These are phyloP conservation scores for Pseudogymnoascus sp. DNA, from an alignment of 2,329 filamentous ascomycete genomes.

Conservation along the genomic window DNA sequence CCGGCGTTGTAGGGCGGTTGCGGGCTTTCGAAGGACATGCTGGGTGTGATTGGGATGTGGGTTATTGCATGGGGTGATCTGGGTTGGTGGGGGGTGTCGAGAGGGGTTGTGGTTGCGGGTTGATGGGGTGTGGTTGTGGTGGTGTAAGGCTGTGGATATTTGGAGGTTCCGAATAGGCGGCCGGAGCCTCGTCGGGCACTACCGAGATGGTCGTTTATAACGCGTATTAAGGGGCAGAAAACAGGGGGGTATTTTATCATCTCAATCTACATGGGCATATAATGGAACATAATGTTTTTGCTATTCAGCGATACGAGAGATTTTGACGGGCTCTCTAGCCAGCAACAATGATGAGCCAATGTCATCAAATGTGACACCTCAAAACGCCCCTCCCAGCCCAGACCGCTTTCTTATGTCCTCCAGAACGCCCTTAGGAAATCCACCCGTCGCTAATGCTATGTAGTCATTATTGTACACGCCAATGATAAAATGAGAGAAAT, in stretches of 20 bases:
- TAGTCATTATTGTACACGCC: constrained; percentile 4
- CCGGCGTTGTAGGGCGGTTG: constrained; percentile 61
- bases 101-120: neutral
- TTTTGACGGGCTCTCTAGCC: neutral
- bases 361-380: neutral
- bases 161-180: neutral
- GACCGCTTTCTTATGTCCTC: neutral
- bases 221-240: neutral
- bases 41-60: constrained; percentile 11
- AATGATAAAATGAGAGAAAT: constrained; percentile 8
- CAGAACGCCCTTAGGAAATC: constrained; percentile 4
- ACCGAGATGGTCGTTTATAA: neutral
- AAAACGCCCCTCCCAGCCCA: neutral
- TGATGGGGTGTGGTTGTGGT: neutral
- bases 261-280: neutral
- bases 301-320: neutral
- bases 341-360: constrained; percentile 1
- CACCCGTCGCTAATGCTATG: constrained; percentile 6
- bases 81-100: neutral
- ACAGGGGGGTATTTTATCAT: neutral
- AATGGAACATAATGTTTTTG: neutral
- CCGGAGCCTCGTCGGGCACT: constrained; percentile 1
- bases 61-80: neutral
- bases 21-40: constrained; percentile 67
- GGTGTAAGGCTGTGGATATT: constrained; percentile 6